Percentiles rank a stretch among this genome's conserved stretches.
These are phyloP conservation scores for Aspergillus sp. DNA, from an alignment of 2,329 filamentous ascomycete species.

Conservation along the genomic window DNA sequence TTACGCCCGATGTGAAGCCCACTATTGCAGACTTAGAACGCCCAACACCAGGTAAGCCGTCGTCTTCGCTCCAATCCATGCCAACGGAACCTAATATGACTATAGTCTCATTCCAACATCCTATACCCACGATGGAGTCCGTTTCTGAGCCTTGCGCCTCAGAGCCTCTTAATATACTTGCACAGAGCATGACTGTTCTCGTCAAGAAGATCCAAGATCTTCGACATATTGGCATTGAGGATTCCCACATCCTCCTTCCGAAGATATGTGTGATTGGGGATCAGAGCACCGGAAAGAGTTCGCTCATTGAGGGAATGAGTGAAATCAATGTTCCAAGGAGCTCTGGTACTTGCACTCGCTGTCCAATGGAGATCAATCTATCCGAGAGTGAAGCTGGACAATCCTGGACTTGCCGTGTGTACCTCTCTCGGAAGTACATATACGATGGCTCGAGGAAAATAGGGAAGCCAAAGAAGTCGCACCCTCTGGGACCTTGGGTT, in stretches of 20 bases:
- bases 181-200: constrained; percentile 36
- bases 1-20: neutral
- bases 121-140: constrained; percentile 1
- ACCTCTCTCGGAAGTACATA: constrained; percentile 64
- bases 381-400: constrained; percentile 49
- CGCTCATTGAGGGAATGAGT: constrained; percentile 58
- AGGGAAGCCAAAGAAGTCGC: constrained; percentile 47
- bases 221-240: constrained; percentile 69
- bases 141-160: neutral
- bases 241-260: constrained; percentile 66
- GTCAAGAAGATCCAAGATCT: constrained; percentile 56
- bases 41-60: neutral
- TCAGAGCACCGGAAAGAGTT: constrained; percentile 81
- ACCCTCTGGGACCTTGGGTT: constrained; percentile 67
- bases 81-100: neutral
- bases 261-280: constrained; percentile 83
- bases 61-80: neutral
- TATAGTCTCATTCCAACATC: neutral
- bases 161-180: constrained; percentile 29
- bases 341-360: constrained; percentile 74
- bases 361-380: constrained; percentile 76
- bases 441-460: constrained; percentile 45
- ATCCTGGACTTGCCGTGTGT: constrained; percentile 67
- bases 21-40: neutral
- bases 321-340: constrained; percentile 71